phyloP scores from a whole-genome alignment of 2,329 filamentous ascomycete species.

The Gaeumannomyces sp. region DNA sequence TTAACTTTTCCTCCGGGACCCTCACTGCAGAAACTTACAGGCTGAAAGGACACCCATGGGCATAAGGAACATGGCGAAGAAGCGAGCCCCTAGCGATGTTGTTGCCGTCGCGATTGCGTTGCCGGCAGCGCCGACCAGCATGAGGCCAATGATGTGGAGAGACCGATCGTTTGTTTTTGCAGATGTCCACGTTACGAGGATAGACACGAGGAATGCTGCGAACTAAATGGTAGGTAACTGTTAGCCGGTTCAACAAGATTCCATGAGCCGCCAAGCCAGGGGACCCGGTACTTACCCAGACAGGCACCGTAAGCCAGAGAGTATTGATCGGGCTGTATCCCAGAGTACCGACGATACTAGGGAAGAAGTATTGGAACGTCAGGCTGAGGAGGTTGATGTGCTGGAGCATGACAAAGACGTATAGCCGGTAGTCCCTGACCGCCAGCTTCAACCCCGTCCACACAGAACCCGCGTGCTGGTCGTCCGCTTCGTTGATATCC shows the following conservation, averaged over 20 bases:
- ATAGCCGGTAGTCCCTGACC: constrained; percentile 33
- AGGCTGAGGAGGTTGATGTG: constrained; percentile 45
- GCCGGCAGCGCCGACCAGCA: constrained; percentile 44
- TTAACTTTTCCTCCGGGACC: neutral
- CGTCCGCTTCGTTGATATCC: constrained; percentile 20
- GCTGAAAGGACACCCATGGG: constrained; percentile 46
- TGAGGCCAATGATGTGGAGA: constrained; percentile 47
- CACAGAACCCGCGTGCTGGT: constrained; percentile 13
- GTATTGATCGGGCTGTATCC: constrained; percentile 50
- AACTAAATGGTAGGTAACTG: constrained; percentile 24
- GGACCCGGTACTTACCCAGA: constrained; percentile 36
- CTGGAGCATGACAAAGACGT: constrained; percentile 48
- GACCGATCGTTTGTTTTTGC: constrained; percentile 49
- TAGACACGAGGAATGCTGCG: constrained; percentile 45
- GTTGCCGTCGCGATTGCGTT: constrained; percentile 50
- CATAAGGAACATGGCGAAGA: constrained; percentile 59
- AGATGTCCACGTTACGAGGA: constrained; percentile 48
- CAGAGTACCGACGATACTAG: constrained; percentile 55
- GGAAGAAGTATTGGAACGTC: constrained; percentile 61
- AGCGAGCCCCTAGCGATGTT: constrained; percentile 42
- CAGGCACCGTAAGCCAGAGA: constrained; percentile 50
- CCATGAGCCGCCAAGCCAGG: neutral
- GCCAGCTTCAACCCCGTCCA: constrained; percentile 22
- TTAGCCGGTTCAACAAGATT: neutral
- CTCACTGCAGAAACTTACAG: constrained; percentile 23